These are phyloP conservation scores for Paecilomyces sp. DNA, from an alignment of 2,329 filamentous ascomycete species.

Conservation along the genomic window DNA sequence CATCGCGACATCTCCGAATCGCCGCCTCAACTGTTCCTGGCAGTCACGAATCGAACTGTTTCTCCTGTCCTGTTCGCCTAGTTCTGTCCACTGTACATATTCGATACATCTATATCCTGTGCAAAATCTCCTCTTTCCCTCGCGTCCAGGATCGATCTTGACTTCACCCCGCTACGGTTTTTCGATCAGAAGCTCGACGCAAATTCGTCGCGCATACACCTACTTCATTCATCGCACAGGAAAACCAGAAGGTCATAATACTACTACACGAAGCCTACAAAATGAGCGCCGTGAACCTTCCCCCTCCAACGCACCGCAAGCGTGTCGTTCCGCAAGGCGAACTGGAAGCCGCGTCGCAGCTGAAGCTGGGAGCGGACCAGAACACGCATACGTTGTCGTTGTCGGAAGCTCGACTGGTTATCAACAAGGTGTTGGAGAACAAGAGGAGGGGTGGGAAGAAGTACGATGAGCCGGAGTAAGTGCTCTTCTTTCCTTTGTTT, in stretches of 20 bases:
- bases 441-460: slow-evolving; percentile 73
- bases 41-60: not conserved
- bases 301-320: slow-evolving; percentile 33
- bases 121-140: no score
- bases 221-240: no score
- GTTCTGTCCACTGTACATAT: no score
- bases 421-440: slow-evolving; percentile 80
- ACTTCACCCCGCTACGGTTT: no score
- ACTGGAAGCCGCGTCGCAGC: slow-evolving; percentile 74
- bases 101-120: no score
- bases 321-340: slow-evolving; percentile 47
- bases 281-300: slow-evolving; percentile 28
- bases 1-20: not conserved
- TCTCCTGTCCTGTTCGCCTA: no score
- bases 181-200: no score
- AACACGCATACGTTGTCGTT: slow-evolving; percentile 86
- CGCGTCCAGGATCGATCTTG: no score
- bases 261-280: slow-evolving; percentile 1
- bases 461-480: slow-evolving; percentile 76
- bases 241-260: no score
- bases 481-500: slow-evolving; percentile 7
- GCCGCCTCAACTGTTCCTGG: not conserved
- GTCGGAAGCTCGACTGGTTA: slow-evolving; percentile 84
- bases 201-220: no score
- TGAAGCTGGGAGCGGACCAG: slow-evolving; percentile 90